Conservation (phyloP, 2,329 filamentous ascomycete genomes). For the Thielaviopsis ethacetica region DNA sequence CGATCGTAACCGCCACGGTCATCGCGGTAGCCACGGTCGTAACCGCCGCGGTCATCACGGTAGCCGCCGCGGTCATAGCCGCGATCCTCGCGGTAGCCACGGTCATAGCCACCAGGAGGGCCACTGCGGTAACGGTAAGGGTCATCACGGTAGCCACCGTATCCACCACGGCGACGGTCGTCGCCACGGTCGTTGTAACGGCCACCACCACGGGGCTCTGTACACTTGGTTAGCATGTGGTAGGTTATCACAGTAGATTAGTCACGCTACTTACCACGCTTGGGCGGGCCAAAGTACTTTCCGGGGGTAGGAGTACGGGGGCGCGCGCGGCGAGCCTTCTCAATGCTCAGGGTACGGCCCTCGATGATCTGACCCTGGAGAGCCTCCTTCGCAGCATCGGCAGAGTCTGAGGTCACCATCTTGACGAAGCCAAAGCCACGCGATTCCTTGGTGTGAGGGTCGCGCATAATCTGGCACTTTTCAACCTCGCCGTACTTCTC, state of each 20-base stretch:
- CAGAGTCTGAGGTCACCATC: constrained; percentile 89
- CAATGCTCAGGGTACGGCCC: constrained; percentile 89
- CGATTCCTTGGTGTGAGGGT: constrained; percentile 95
- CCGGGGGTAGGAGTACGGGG: constrained; percentile 92
- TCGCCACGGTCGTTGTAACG: constrained; percentile 43
- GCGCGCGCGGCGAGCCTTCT: constrained; percentile 91
- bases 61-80: constrained; percentile 28
- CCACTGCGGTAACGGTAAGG: constrained; percentile 39
- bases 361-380: constrained; percentile 91
- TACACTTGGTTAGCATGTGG: background rate
- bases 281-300: constrained; percentile 97
- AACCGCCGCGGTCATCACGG: constrained; percentile 33
- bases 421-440: constrained; percentile 99
- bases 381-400: constrained; percentile 90
- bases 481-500: constrained; percentile 98
- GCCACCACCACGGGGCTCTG: constrained; percentile 24
- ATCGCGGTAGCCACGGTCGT: constrained; percentile 18
- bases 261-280: constrained; percentile 56
- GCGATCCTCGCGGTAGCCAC: constrained; percentile 31
- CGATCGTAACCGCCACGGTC: constrained; percentile 34
- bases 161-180: constrained; percentile 41
- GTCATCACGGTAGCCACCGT: constrained; percentile 35
- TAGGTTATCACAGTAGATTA: background rate
- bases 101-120: constrained; percentile 33
- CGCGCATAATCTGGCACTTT: constrained; percentile 99